These are phyloP conservation scores for Trichoderma pleuroti DNA, from an alignment of 2,329 filamentous ascomycete species.

Conservation along the genomic window DNA sequence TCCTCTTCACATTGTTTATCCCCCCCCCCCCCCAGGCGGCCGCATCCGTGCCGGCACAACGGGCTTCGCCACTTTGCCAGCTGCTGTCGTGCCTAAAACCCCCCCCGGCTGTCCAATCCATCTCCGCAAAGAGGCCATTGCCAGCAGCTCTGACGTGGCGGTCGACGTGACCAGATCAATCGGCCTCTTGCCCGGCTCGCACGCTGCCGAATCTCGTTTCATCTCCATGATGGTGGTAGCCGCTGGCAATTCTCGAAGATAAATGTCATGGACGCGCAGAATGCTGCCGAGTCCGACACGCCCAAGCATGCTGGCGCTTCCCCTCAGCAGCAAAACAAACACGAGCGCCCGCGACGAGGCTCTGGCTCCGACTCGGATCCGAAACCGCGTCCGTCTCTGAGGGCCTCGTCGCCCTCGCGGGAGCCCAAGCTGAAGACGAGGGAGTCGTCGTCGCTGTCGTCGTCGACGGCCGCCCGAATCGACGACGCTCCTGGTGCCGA, in stretches of 20 bases:
- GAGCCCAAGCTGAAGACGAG: conserved; percentile 17
- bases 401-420: conserved; percentile 20
- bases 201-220: conserved; percentile 21
- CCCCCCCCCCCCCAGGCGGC: background rate
- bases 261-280: conserved; percentile 68
- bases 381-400: conserved; percentile 21
- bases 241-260: conserved; percentile 49
- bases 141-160: conserved; percentile 18
- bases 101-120: conserved; percentile 9
- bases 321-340: conserved; percentile 37
- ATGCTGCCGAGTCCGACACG: conserved; percentile 61
- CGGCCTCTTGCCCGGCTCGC: conserved; percentile 16
- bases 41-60: background rate
- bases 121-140: conserved; percentile 15
- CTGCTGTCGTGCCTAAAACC: conserved; percentile 16
- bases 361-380: conserved; percentile 24
- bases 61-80: conserved; percentile 1
- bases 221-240: conserved; percentile 57
- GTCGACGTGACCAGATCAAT: conserved; percentile 19
- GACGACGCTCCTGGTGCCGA: conserved; percentile 43
- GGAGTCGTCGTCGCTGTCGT: conserved; percentile 13
- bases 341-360: conserved; percentile 19
- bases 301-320: conserved; percentile 56
- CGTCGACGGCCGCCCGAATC: conserved; percentile 23
- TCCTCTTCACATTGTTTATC: background rate